phyloP scores from a whole-genome alignment of 495 filamentous ascomycete genomes.

The Xylaria intraflava region DNA sequence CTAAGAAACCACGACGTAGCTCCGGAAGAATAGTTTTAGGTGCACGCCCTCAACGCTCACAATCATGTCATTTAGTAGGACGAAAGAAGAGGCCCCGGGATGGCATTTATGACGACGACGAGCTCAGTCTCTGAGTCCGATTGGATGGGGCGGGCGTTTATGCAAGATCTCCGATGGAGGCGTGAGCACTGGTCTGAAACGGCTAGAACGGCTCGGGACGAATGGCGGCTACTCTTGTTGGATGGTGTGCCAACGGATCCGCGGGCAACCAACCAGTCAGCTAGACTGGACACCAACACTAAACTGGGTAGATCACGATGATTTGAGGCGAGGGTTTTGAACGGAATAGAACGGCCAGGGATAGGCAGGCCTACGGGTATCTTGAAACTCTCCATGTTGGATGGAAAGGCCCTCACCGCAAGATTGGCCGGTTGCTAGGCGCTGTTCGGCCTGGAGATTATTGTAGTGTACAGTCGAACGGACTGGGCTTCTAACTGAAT shows the following conservation, averaged over 20 bases:
- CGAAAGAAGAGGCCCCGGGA: background rate
- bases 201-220: background rate
- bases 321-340: background rate
- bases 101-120: slow-evolving; percentile 30
- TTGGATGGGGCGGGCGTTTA: background rate
- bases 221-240: background rate
- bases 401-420: background rate
- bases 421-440: background rate
- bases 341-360: background rate
- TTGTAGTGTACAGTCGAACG: background rate
- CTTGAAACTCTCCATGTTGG: background rate
- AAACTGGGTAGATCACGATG: background rate
- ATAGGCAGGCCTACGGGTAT: background rate
- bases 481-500: no score
- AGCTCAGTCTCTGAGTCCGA: slow-evolving; percentile 28
- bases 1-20: slow-evolving; percentile 22
- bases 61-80: slow-evolving; percentile 2
- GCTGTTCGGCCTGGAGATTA: background rate
- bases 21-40: slow-evolving; percentile 10
- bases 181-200: slow-evolving; percentile 4
- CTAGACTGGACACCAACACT: no score
- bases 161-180: background rate
- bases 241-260: background rate
- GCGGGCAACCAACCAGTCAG: background rate
- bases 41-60: slow-evolving; percentile 9